Conservation (phyloP, 495 filamentous ascomycete species). For the Saxispiralis lemnorum region DNA sequence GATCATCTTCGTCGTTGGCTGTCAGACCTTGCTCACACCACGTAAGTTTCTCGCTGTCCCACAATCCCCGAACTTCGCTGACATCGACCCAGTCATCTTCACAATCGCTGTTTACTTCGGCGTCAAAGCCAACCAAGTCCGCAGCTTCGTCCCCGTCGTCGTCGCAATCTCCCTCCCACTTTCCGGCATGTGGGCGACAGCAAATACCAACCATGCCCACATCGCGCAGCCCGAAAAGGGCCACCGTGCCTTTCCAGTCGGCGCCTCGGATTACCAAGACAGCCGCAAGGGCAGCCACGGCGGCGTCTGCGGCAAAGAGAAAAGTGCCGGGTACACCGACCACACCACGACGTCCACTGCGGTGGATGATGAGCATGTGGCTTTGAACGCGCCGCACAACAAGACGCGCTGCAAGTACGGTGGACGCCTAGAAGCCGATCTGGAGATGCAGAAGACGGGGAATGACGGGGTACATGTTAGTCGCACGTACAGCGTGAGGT, state of each 20-base stretch:
- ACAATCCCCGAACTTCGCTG: conserved; percentile 5
- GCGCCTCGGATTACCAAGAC: not conserved
- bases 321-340: not conserved
- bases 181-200: conserved; percentile 59
- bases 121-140: conserved; percentile 17
- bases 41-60: conserved; percentile 40
- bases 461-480: conserved; percentile 8
- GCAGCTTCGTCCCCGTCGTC: conserved; percentile 45
- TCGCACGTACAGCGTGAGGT: conserved; percentile 14
- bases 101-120: conserved; percentile 41
- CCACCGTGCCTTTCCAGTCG: conserved; percentile 6
- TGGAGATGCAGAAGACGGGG: conserved; percentile 12
- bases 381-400: not conserved
- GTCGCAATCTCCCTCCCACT: conserved; percentile 62
- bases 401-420: not conserved
- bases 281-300: conserved; percentile 1
- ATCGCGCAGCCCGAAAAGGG: conserved; percentile 1
- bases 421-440: not conserved
- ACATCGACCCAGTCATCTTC: conserved; percentile 40
- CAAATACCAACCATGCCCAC: conserved; percentile 12
- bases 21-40: conserved; percentile 62
- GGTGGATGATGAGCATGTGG: not conserved
- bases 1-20: conserved; percentile 56
- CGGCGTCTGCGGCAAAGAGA: conserved; percentile 6
- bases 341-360: not conserved